These are phyloP conservation scores for Colletotrichum liaoningense DNA, from an alignment of 2,329 filamentous ascomycete species.

Conservation along the genomic window DNA sequence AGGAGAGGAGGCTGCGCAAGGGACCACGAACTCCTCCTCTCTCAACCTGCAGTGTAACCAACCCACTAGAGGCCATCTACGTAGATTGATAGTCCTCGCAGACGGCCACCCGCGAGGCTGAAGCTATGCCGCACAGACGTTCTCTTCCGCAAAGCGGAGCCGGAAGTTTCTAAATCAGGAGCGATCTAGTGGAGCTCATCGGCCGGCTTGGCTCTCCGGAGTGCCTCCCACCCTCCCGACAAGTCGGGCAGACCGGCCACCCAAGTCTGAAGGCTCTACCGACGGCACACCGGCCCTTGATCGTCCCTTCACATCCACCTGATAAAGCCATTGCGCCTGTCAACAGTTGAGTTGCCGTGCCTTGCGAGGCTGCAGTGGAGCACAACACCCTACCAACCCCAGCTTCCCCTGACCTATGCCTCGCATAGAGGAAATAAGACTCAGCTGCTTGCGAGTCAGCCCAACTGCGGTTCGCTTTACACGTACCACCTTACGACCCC, in stretches of 20 bases:
- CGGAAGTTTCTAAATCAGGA: conserved; percentile 12
- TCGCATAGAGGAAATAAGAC: conserved; percentile 1
- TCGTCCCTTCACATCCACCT: neutral
- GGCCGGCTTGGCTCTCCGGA: conserved; percentile 1
- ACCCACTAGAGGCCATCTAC: no score
- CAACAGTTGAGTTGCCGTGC: neutral
- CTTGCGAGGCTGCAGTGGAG: conserved; percentile 6
- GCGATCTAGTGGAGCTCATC: neutral
- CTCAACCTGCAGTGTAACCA: neutral
- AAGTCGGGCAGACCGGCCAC: conserved; percentile 13
- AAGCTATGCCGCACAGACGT: conserved; percentile 1
- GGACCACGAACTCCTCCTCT: conserved; percentile 1
- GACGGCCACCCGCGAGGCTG: neutral
- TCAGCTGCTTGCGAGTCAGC: conserved; percentile 20
- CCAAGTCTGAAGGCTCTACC: neutral
- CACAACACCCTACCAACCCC: neutral
- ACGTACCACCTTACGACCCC: conserved; percentile 20
- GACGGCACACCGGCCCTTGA: neutral
- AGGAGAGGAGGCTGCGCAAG: conserved; percentile 13
- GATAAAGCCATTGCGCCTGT: neutral
- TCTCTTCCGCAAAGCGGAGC: neutral
- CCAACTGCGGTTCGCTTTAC: conserved; percentile 4
- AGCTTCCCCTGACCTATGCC: neutral
- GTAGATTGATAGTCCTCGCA: no score
- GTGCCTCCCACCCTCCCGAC: conserved; percentile 1